Evolutionary conservation across 2,329 filamentous ascomycete genomes (phyloP), one percentile per base, ranked within the genome.

Genomic region (Clonostachys rhizophaga): DNA sequence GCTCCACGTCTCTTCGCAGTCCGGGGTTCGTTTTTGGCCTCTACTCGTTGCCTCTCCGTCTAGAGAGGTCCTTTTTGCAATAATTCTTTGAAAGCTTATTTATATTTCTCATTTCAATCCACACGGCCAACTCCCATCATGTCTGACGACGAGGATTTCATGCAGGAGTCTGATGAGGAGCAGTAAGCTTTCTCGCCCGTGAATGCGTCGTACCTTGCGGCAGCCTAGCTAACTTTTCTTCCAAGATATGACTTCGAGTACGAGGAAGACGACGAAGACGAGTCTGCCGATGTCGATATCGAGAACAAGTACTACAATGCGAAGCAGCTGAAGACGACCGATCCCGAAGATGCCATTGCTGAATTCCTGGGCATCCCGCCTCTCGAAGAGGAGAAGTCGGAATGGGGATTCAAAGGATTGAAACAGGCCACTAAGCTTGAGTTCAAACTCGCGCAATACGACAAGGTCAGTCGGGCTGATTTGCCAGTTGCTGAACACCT

Each of bases 251-350:
- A 97, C 70, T 97, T 97, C 65, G 92, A 97, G 62, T 97, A 96
- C 68, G 92, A 96, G 64, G 94, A 85, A 49, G 90, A 91, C 54
- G 90, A 96, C 48, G 91, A 94, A 43, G 89, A 95, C 40, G 86
- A 96, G 49, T 83, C 81, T 34, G 91, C 86, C 49, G 90, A 96
- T 64, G 88, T 96, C 58, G 91, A 92, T 56, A 95, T 97, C 65
- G 94, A 99, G 67, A 99, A 99, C 75, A 96, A 96, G 72, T 99
- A 99, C 75, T 99, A 97, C 78, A 97, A 96, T 69, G 94, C 94
- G 40, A 99, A 99, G 71, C 92, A 97, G 71, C 84, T 95, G 64
- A 99, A 97, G 74, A 76, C 77, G 40, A 85, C 86, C 52, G 90
- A 91, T 49, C 91, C 92, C 1, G 83, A 94, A 59, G 90, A 90